Evolutionary conservation across 1,284 basidiomycete genomes (phyloP).

Genomic region (Fomitopsis betulina): DNA sequence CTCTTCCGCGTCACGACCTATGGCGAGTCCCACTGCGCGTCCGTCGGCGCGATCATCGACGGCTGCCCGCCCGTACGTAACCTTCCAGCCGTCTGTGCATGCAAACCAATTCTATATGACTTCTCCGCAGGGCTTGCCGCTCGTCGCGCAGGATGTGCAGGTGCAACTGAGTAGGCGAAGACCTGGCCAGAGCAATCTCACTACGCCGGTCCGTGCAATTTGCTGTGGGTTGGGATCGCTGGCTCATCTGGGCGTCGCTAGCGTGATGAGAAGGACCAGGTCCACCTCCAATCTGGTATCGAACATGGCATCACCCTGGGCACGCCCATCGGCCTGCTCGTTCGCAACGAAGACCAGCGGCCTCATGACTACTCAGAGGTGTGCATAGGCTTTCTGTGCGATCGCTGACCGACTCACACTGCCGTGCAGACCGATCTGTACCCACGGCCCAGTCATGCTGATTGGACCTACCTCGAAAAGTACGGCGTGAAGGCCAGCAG

Average conservation of each 20-base stretch:
- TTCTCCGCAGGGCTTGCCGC: conserved; percentile 66
- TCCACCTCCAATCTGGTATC: conserved; percentile 91
- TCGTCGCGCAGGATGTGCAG: conserved; percentile 86
- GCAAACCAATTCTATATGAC: background rate
- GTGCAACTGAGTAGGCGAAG: conserved; percentile 87
- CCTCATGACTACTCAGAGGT: conserved; percentile 95
- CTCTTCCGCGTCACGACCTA: conserved; percentile 95
- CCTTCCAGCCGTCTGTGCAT: background rate
- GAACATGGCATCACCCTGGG: conserved; percentile 96
- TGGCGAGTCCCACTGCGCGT: conserved; percentile 96
- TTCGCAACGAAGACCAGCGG: conserved; percentile 97
- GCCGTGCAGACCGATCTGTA: conserved; percentile 76
- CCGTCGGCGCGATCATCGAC: conserved; percentile 96
- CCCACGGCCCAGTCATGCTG: conserved; percentile 96
- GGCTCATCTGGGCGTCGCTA: conserved; percentile 26
- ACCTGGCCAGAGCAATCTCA: conserved; percentile 95
- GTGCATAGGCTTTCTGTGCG: background rate
- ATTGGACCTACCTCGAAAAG: conserved; percentile 98
- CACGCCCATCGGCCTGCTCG: conserved; percentile 93
- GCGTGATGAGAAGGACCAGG: conserved; percentile 96
- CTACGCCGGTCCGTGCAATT: conserved; percentile 74
- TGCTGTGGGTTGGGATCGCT: background rate
- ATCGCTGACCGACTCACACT: background rate
- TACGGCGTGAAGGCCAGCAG: conserved; percentile 97
- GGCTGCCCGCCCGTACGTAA: conserved; percentile 86